Base-by-base conservation (phyloP, 768 basidiomycete species). In the Trametes cubensis region DNA sequence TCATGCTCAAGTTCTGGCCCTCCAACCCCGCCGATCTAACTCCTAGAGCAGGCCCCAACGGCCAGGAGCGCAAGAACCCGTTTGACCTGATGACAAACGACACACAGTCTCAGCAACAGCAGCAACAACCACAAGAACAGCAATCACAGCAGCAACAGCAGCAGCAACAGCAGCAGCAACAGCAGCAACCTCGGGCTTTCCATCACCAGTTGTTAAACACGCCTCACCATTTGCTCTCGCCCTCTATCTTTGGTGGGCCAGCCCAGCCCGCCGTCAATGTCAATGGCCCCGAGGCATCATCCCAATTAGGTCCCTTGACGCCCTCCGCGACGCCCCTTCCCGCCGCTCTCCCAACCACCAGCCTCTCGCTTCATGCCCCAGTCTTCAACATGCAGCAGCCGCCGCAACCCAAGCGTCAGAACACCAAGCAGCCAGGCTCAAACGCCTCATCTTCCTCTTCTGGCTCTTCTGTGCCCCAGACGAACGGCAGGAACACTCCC, bases 281-380 rank as follows among this genome's bases (percentile, higher is more conserved):
- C 77, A 74, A 73, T 77, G 75, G 79, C 81, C 61, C 78, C 83
- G 69, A 74, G 48, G 46, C 67, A 30, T 42, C 61, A 54, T 49
- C 77, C 59, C 64, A 66, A 59, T 73, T 78, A 66, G 79, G 77
- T 73, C 71, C 76, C 67, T 81, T 84, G 62, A 72, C 72, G 66
- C 71, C 72, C 66, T 69, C 70, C 72, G 76, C 67, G 60, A 67
- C 64, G 54, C 49, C 58, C 47, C 60, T 67, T 58, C 63, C 80
- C 67, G 77, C 81, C 60, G 78, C 80, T 54, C 75, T 77, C 67
- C 85, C 81, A 77, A 87, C 78, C 71, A 83, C 83, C 50, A 72
- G 78, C 60, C 84, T 93, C 73, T 87, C 92, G 66, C 81, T 94
- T 78, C 87, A 92, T 89, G 88, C 89, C 30, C 92, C 92, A 73